phyloP scores from a whole-genome alignment of 768 basidiomycete species.

The Tylopilus sp. region DNA sequence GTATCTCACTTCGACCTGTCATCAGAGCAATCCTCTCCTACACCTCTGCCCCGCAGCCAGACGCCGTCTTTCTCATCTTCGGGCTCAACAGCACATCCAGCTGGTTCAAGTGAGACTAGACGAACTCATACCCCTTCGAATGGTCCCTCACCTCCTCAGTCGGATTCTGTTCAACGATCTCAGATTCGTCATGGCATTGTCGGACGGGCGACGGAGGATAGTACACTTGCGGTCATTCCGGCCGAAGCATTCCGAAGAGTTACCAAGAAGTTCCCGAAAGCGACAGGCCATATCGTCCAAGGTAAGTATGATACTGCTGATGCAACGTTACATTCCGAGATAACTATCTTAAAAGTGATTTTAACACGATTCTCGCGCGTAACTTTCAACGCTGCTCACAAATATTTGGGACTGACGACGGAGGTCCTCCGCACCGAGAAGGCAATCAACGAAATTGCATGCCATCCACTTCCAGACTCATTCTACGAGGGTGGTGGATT shows the following conservation, averaged over 20 bases:
- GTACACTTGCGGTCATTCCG: slow-evolving; percentile 97
- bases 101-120: slow-evolving; percentile 9
- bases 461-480: slow-evolving; percentile 84
- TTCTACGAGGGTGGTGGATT: slow-evolving; percentile 95
- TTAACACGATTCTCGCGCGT: slow-evolving; percentile 94
- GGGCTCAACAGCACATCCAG: slow-evolving; percentile 63
- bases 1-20: slow-evolving; percentile 57
- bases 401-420: slow-evolving; percentile 90
- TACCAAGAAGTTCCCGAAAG: slow-evolving; percentile 96
- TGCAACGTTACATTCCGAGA: slow-evolving; percentile 6
- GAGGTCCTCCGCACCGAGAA: slow-evolving; percentile 97
- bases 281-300: slow-evolving; percentile 94
- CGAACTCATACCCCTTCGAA: slow-evolving; percentile 12
- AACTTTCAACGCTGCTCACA: slow-evolving; percentile 96
- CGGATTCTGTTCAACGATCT: slow-evolving; percentile 22
- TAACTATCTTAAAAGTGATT: slow-evolving; percentile 60
- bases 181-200: slow-evolving; percentile 68
- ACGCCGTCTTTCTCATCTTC: slow-evolving; percentile 63
- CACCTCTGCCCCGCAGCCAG: slow-evolving; percentile 35
- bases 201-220: slow-evolving; percentile 91
- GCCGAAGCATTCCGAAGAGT: slow-evolving; percentile 93
- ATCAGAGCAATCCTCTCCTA: slow-evolving; percentile 23
- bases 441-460: slow-evolving; percentile 94
- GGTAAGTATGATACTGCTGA: slow-evolving; percentile 40
- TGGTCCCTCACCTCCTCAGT: slow-evolving; percentile 21